phyloP scores from a whole-genome alignment of 2,329 filamentous ascomycete genomes.

The Ascochyta koolunga region DNA sequence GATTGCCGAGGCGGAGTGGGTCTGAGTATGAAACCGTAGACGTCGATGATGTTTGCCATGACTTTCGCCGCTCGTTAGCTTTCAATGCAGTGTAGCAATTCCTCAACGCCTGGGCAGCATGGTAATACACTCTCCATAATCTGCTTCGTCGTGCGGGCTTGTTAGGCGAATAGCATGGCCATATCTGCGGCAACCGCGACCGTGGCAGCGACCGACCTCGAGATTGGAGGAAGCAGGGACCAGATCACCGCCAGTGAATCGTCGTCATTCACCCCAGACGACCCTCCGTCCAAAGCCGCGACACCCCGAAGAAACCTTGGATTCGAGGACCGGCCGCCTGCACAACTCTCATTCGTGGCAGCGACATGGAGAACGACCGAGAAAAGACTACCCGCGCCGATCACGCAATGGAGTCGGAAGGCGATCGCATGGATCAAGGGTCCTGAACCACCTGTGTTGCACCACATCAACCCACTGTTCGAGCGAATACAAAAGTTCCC shows the following conservation, averaged over 20 bases:
- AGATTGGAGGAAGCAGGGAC: constrained; percentile 6
- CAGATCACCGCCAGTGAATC: constrained; percentile 8
- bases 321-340: neutral
- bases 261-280: constrained; percentile 2
- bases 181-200: constrained; percentile 8
- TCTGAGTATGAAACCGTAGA: constrained; percentile 9
- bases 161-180: neutral
- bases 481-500: constrained; percentile 71
- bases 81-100: neutral
- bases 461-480: constrained; percentile 59
- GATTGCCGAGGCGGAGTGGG: neutral
- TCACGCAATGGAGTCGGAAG: constrained; percentile 23
- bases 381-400: constrained; percentile 16
- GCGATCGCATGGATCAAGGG: constrained; percentile 54
- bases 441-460: constrained; percentile 51
- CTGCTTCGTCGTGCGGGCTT: neutral
- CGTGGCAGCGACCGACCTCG: constrained; percentile 9
- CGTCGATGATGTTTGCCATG: constrained; percentile 9
- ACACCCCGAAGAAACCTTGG: constrained; percentile 8
- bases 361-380: neutral
- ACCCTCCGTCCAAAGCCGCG: constrained; percentile 4
- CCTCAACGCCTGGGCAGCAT: neutral
- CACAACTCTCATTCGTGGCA: neutral
- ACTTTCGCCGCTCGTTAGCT: constrained; percentile 1
- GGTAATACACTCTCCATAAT: constrained; percentile 1